Conservation (phyloP, 2,329 filamentous ascomycete species). For the Thielaviopsis ethacetica region DNA sequence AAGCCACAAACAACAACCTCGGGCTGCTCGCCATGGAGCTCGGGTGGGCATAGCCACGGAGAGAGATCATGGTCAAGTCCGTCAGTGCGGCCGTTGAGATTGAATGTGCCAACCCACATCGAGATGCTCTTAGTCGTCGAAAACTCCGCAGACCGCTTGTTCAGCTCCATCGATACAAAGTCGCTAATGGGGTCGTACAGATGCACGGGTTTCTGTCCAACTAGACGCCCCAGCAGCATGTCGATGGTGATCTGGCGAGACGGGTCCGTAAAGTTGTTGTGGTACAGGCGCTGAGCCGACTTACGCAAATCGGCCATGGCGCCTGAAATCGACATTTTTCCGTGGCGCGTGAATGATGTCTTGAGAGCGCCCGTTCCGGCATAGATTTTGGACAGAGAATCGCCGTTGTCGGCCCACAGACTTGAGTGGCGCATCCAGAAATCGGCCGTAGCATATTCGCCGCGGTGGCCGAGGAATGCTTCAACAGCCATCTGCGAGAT, state of each 20-base stretch:
- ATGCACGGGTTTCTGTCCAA: constrained; percentile 69
- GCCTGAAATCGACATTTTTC: constrained; percentile 89
- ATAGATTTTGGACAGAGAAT: constrained; percentile 86
- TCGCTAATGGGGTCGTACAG: constrained; percentile 93
- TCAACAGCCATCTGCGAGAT: constrained; percentile 89
- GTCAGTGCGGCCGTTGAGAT: constrained; percentile 74
- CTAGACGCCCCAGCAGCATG: constrained; percentile 68
- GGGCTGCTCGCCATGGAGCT: constrained; percentile 44
- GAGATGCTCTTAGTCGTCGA: constrained; percentile 57
- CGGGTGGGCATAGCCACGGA: constrained; percentile 63
- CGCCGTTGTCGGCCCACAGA: constrained; percentile 94
- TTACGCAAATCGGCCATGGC: constrained; percentile 91
- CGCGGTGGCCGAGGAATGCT: constrained; percentile 59
- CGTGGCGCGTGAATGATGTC: constrained; percentile 81
- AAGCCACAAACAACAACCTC: constrained; percentile 85
- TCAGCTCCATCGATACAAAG: constrained; percentile 63
- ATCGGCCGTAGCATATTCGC: constrained; percentile 53
- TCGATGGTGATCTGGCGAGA: constrained; percentile 89
- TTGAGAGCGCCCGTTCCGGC: constrained; percentile 92
- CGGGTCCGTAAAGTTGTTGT: constrained; percentile 96
- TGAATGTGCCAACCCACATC: constrained; percentile 78
- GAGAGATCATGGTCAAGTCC: constrained; percentile 68
- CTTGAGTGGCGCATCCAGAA: constrained; percentile 88
- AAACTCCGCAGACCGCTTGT: constrained; percentile 51
- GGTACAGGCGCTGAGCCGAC: constrained; percentile 82